Base-by-base conservation (phyloP, 2,329 filamentous ascomycete genomes). In the Rutstroemia sp. region DNA sequence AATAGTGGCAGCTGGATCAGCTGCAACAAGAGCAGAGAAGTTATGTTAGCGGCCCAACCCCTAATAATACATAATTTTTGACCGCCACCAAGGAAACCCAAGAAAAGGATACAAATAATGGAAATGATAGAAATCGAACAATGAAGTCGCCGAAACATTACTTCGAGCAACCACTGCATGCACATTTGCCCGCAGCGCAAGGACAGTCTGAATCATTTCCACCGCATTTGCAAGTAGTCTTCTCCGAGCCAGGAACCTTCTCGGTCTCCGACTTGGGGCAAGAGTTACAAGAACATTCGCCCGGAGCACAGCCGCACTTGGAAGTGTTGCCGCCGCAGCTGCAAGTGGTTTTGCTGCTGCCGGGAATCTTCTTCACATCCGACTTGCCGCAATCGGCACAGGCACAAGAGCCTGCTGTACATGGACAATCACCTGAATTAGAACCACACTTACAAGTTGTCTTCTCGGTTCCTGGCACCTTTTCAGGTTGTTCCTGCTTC, bases 401-500 rank as follows among this genome's bases (percentile, higher is more conserved):
- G 30, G 73, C 72, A 62, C 75, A 78, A 63, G 75, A 69, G 53
- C 76, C 75, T 38, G 73, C 66, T 41, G 71, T 69, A 65, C 76
- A 76, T 14, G 71, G 67, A 66, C 76, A 78, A 57, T 73, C 71
- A 58, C 68, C 71, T 53, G 72, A 65, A 58, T 68, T 67, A 45
- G 70, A 68, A 60, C 67, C 68, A 64, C 76, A 79, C 69, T 77
- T 77, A 72, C 77, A 78, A 49, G 61, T 64, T 63, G 71, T 72
- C 58, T 75, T 72, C 55, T 72, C 70, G 63, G 67, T 76, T 69
- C 63, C 63, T 41, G 62, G 47, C 37, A 60, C 64, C 44, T 63
- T 64, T 19, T 60, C 49, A 46, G 78, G 79, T 19, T 80, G 72
- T 70, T 69, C 78, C 59, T 83, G 73, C 70, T 83, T 85, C 86